These are phyloP conservation scores for Taiwanofungus camphoratus DNA, from an alignment of 1,284 basidiomycete genomes.

Conservation along the genomic window DNA sequence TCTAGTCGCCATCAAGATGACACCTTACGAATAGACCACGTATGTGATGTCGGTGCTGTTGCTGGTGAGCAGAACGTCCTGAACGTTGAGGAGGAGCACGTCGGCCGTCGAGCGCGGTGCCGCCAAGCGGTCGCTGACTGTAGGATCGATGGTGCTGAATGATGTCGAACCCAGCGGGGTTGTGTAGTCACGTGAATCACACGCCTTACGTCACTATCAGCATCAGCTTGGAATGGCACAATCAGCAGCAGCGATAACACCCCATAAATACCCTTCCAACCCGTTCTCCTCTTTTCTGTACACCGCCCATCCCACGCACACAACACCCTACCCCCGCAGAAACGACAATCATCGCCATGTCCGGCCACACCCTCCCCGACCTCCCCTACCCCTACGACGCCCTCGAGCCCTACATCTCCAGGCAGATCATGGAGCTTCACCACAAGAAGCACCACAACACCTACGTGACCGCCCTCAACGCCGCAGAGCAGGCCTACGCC, in stretches of 20 bases:
- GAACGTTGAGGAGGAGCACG: too few species aligned
- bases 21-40: too few species aligned
- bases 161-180: too few species aligned
- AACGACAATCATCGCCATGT: constrained; percentile 16
- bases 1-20: too few species aligned
- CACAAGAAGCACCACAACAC: constrained; percentile 96
- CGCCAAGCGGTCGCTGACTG: too few species aligned
- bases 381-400: constrained; percentile 90
- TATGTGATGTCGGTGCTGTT: too few species aligned
- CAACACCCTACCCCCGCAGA: constrained; percentile 7
- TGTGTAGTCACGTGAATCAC: too few species aligned
- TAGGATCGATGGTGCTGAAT: too few species aligned
- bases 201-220: constrained; percentile 9
- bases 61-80: too few species aligned
- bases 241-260: constrained; percentile 8
- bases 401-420: constrained; percentile 72
- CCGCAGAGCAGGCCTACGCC: constrained; percentile 82
- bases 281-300: neutral
- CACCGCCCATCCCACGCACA: constrained; percentile 7
- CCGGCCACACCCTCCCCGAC: constrained; percentile 72
- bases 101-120: too few species aligned
- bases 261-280: constrained; percentile 17
- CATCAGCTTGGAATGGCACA: constrained; percentile 1
- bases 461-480: constrained; percentile 88
- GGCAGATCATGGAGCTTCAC: constrained; percentile 89